A percentile compares a stretch with the other conserved stretches of the same genome.
Evolutionary conservation across 1,284 basidiomycete genomes (phyloP).

Genomic region (Ustilago cynodontis): DNA sequence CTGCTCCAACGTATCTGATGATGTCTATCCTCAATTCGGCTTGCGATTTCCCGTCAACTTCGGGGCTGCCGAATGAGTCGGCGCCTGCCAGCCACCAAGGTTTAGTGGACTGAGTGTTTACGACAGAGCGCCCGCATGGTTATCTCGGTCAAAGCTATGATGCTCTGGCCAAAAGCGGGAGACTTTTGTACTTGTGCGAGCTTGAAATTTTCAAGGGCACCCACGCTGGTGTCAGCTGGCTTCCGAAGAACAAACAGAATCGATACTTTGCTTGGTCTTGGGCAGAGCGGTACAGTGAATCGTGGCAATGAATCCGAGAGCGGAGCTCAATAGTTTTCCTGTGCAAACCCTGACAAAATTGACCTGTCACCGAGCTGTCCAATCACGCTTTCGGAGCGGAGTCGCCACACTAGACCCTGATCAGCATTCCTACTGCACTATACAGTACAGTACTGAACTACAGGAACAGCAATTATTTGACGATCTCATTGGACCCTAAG

Average conservation of each 20-base stretch:
- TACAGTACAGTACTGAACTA: no score
- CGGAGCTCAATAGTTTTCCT: constrained; percentile 1
- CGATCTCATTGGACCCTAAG: constrained; percentile 4
- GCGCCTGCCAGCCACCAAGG: no score
- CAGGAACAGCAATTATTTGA: background rate
- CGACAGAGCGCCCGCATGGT: background rate
- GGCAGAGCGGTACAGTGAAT: background rate
- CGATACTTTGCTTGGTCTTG: background rate
- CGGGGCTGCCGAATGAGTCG: background rate
- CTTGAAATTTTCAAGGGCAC: background rate
- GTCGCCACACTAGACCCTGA: background rate
- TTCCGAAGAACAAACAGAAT: background rate
- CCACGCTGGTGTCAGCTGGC: background rate
- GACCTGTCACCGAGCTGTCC: constrained; percentile 5
- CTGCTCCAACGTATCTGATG: background rate
- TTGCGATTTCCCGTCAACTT: background rate
- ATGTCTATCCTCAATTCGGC: background rate
- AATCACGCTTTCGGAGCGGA: constrained; percentile 10
- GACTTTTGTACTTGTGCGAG: background rate
- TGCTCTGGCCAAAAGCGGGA: no score
- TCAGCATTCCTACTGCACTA: background rate
- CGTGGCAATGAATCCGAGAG: background rate
- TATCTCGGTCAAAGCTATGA: background rate
- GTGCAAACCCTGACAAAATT: background rate
- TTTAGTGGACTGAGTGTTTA: no score